These are phyloP conservation scores for Plectosphaerella plurivora DNA, from an alignment of 2,329 filamentous ascomycete genomes.

Conservation along the genomic window DNA sequence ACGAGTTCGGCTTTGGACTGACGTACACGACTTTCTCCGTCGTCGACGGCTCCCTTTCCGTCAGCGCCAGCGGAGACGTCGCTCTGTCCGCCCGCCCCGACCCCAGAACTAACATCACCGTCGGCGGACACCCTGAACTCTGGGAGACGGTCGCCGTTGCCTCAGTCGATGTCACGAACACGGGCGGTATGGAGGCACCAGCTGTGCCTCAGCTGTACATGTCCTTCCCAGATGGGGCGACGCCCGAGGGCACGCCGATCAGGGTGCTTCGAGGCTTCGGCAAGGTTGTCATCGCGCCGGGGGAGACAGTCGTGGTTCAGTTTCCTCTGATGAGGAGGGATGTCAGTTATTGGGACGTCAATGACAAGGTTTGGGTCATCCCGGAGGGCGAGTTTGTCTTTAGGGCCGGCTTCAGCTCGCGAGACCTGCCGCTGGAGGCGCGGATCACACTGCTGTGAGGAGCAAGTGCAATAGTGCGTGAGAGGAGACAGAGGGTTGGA, in stretches of 20 bases:
- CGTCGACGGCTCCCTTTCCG: no score
- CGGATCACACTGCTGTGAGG: no score
- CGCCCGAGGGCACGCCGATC: conserved; percentile 35
- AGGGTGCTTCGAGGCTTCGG: conserved; percentile 76
- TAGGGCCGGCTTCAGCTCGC: conserved; percentile 51
- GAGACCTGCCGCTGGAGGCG: no score
- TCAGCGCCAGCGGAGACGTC: no score
- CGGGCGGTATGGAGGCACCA: conserved; percentile 58
- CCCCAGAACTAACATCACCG: conserved; percentile 40
- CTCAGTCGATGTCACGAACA: conserved; percentile 68
- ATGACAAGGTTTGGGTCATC: conserved; percentile 76
- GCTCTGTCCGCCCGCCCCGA: conserved; percentile 65
- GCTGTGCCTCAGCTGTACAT: conserved; percentile 79
- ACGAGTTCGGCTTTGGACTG: conserved; percentile 52
- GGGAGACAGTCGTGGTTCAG: conserved; percentile 61
- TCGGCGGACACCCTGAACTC: conserved; percentile 59
- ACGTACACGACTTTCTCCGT: conserved; percentile 47
- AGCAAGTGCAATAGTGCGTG: no score
- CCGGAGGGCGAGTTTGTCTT: conserved; percentile 45
- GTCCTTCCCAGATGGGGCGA: conserved; percentile 55
- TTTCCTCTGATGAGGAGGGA: conserved; percentile 73
- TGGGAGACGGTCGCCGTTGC: conserved; percentile 68
- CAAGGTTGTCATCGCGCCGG: conserved; percentile 65
- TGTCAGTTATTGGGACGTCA: conserved; percentile 79
- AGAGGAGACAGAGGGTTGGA: no score